These are phyloP conservation scores for Leccinum imitatum DNA, from an alignment of 768 basidiomycete species.

Conservation along the genomic window DNA sequence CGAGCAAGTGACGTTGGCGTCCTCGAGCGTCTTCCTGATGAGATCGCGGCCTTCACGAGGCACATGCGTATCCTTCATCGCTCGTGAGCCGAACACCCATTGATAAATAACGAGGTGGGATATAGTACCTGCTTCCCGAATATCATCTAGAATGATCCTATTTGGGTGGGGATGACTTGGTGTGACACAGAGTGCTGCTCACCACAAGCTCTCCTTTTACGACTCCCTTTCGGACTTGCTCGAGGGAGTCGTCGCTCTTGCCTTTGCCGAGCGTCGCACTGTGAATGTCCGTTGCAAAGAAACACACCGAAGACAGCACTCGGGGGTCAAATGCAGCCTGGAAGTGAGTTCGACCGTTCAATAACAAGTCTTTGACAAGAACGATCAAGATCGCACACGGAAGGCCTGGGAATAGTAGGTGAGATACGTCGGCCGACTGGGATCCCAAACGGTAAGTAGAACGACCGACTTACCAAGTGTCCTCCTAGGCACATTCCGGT, in stretches of 20 bases:
- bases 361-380: neutral
- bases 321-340: constrained; percentile 89
- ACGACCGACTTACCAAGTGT: constrained; percentile 80
- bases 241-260: constrained; percentile 79
- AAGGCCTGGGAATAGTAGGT: constrained; percentile 38
- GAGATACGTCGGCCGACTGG: neutral
- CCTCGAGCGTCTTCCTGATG: constrained; percentile 80
- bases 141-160: constrained; percentile 65
- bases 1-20: constrained; percentile 67
- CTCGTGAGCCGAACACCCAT: neutral
- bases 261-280: constrained; percentile 83
- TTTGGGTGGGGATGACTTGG: neutral
- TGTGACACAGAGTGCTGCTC: constrained; percentile 28
- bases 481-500: constrained; percentile 93
- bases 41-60: constrained; percentile 83
- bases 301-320: constrained; percentile 83
- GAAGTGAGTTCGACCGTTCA: neutral
- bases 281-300: constrained; percentile 95
- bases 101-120: neutral
- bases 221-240: constrained; percentile 70
- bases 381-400: constrained; percentile 36
- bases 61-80: constrained; percentile 82
- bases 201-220: constrained; percentile 87
- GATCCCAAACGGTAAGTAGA: neutral
- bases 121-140: constrained; percentile 84